Evolutionary conservation across 192 early-diverging fungal genomes (phyloP), one percentile per base, ranked within the genome.

Genomic region (Paraglomus brasilianum): DNA sequence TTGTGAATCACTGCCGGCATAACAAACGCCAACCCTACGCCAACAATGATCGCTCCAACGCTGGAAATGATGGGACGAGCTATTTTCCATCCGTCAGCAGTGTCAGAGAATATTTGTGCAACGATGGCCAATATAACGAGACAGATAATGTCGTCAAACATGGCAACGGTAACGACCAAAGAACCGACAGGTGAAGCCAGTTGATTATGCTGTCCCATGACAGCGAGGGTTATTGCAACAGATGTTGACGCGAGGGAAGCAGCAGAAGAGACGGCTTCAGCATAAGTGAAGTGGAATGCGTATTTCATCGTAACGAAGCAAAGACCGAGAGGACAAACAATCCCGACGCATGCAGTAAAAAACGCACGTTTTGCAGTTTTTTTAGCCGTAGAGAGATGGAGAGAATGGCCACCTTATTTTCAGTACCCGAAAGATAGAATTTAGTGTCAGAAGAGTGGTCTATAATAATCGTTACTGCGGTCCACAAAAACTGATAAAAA

Each of bases 171-270:
- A 14, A 71, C 72, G 22, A 76, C 69, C 11, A 76, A 47, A 0
- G 70, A 72, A 2, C 75, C 75, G 0, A 72, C n/a, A 0, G 30
- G 44, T 1, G 70, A 64, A 19, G 72, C 75, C 30, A 76, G 30
- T 38, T 72, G 40, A 1, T 39, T 60, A 10, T 68, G 70, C 44
- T 76, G 70, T 61, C 69, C 72, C 75, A 76, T 76, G 66, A 72
- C 40, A 0, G 66, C 59, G 5, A 73, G 49, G 14, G 72, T 71
- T 50, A 61, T 64, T 38, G 72, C 66, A 45, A 78, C 59, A 30
- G 78, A 79, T 7, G 74, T 77, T 1, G 78, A 75, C 2, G 76
- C 75, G 22, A 79, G 70, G n/a, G 75, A 74, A 46, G 78, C 75
- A 5, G 68, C 70, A 24, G 76, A 67, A 0, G 74, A 47, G 1